These are phyloP conservation scores for Dryadomyces sulphureus DNA, from an alignment of 2,329 filamentous ascomycete species.

Conservation along the genomic window DNA sequence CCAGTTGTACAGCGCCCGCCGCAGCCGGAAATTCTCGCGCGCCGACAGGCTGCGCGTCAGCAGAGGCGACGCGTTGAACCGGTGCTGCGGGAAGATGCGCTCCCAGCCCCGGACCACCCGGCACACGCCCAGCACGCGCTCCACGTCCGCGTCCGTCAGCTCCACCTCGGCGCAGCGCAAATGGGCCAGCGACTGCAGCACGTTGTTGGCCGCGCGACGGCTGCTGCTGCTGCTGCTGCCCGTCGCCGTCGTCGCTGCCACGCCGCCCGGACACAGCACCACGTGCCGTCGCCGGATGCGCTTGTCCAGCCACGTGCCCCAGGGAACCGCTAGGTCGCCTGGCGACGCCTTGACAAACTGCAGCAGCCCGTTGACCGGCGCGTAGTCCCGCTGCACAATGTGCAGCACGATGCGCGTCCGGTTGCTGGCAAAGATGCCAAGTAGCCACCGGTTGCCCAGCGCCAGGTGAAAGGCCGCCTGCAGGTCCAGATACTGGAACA, in stretches of 20 bases:
- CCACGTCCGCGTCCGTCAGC: conserved; percentile 14
- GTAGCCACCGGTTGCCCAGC: conserved; percentile 22
- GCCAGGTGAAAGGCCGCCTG: conserved; percentile 24
- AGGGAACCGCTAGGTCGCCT: conserved; percentile 18
- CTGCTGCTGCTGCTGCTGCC: no score
- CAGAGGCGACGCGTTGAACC: conserved; percentile 27
- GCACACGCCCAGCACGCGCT: conserved; percentile 17
- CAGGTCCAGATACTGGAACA: conserved; percentile 30
- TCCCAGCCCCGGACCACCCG: conserved; percentile 24
- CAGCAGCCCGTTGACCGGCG: conserved; percentile 29
- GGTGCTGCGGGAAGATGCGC: conserved; percentile 19
- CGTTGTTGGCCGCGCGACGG: neutral
- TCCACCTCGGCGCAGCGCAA: conserved; percentile 5
- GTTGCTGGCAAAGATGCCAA: conserved; percentile 24
- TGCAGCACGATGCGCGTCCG: conserved; percentile 26
- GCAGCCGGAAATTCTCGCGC: conserved; percentile 30
- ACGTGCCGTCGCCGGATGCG: conserved; percentile 21
- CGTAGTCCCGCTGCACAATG: conserved; percentile 26
- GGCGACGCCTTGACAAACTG: conserved; percentile 28
- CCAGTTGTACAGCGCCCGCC: conserved; percentile 36
- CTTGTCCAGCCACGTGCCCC: conserved; percentile 23
- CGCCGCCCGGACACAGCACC: conserved; percentile 10
- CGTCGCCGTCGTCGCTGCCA: conserved; percentile 4
- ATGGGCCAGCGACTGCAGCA: neutral
- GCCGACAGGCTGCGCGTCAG: conserved; percentile 25